Conservation (phyloP, 129 eudicot genomes). For the Silybum marianum region DNA sequence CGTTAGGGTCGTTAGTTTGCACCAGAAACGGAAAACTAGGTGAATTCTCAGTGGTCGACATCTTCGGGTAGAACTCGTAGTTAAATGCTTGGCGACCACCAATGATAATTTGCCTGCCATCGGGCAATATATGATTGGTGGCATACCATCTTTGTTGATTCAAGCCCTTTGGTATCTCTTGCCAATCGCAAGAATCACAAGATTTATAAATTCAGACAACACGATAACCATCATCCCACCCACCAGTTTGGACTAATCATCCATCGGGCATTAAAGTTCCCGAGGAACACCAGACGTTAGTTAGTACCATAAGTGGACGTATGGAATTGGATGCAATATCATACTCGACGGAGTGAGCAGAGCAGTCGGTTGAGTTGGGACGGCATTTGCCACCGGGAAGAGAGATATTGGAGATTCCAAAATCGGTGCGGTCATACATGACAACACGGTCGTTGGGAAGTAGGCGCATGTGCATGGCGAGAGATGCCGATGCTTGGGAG, state of each 20-base stretch:
- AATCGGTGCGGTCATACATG: not conserved
- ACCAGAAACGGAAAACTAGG: not conserved
- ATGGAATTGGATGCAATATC: not conserved
- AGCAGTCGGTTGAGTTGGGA: not conserved
- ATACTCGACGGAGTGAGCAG: not conserved
- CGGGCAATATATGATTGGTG: not conserved
- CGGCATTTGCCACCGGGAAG: not conserved
- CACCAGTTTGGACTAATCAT: not conserved
- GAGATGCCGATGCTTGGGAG: slow-evolving; percentile 1
- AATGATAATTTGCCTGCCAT: not conserved
- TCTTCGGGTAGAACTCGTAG: not conserved
- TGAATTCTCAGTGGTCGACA: not conserved
- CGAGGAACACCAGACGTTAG: not conserved
- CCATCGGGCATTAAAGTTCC: slow-evolving; percentile 1
- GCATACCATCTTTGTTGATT: slow-evolving; percentile 3
- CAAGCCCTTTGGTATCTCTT: not conserved
- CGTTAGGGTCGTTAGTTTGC: not conserved
- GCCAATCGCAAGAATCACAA: not conserved
- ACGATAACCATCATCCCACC: slow-evolving; percentile 1
- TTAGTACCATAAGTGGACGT: not conserved
- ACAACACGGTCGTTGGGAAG: slow-evolving; percentile 5
- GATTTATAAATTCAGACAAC: not conserved
- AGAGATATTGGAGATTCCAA: not conserved
- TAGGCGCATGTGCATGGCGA: not conserved
- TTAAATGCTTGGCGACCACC: slow-evolving; percentile 1